Evolutionary conservation across 192 early-diverging fungal species (phyloP).

Genomic region (Phycomyces blakesleeanus): DNA sequence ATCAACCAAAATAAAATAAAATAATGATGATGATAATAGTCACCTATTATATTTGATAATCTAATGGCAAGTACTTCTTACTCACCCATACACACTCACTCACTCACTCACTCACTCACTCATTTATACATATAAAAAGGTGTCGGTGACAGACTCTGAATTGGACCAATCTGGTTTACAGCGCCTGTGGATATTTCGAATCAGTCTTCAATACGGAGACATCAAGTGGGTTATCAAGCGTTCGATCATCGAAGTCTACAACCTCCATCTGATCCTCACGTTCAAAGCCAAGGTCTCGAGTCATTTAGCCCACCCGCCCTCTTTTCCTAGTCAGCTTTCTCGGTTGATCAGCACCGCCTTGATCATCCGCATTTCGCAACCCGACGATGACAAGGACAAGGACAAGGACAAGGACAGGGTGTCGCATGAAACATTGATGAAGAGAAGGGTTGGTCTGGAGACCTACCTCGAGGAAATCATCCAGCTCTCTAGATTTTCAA

Average conservation of each 20-base stretch:
- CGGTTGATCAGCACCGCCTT: conserved; percentile 19
- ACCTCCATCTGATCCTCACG: conserved; percentile 59
- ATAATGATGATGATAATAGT: conserved; percentile 20
- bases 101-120: too few species aligned
- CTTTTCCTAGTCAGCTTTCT: conserved; percentile 26
- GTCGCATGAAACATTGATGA: conserved; percentile 37
- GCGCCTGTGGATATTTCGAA: conserved; percentile 58
- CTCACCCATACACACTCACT: too few species aligned
- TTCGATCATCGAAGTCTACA: conserved; percentile 60
- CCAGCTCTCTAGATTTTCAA: conserved; percentile 48
- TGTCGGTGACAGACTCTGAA: conserved; percentile 48
- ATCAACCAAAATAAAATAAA: too few species aligned
- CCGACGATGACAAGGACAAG: conserved; percentile 25
- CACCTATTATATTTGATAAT: conserved; percentile 34
- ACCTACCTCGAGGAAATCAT: conserved; percentile 57
- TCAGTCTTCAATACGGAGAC: conserved; percentile 71
- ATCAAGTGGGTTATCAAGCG: conserved; percentile 71
- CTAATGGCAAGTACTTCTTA: conserved; percentile 20
- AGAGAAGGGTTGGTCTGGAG: conserved; percentile 57
- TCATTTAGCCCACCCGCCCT: conserved; percentile 27
- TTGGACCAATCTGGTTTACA: conserved; percentile 26
- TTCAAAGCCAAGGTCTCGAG: conserved; percentile 38
- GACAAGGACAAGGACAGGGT: conserved; percentile 23
- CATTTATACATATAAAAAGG: too few species aligned
- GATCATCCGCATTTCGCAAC: conserved; percentile 13